These are phyloP conservation scores for Sherardia arvensis DNA, from an alignment of 257 asterid species.

Conservation along the genomic window DNA sequence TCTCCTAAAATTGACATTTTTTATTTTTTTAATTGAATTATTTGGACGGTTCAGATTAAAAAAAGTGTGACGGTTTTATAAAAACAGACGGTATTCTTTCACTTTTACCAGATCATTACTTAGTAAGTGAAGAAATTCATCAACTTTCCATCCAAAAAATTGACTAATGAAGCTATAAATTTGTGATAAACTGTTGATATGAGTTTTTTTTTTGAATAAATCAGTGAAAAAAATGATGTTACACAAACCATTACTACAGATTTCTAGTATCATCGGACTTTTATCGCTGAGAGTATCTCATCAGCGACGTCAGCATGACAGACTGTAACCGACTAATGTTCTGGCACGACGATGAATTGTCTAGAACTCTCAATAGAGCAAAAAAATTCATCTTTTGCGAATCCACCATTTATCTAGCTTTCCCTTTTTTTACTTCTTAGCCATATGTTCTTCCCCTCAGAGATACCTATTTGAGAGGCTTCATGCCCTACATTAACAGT, in stretches of 20 bases:
- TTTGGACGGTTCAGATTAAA: too few relatives aligned
- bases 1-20: neutral
- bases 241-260: neutral
- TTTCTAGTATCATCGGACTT: neutral
- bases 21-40: too few relatives aligned
- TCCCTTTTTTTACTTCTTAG: neutral
- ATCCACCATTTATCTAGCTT: neutral
- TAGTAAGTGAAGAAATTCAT: neutral
- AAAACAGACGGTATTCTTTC: too few relatives aligned
- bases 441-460: neutral
- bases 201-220: too few relatives aligned
- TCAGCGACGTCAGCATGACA: neutral
- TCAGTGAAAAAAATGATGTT: too few relatives aligned
- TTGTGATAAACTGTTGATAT: neutral
- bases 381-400: neutral
- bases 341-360: neutral
- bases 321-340: neutral
- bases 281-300: neutral
- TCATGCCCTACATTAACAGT: neutral
- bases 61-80: too few relatives aligned
- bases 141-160: neutral
- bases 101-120: too few relatives aligned
- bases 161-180: neutral
- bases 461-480: conserved; percentile 1
- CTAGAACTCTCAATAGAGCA: neutral